Evolutionary conservation across 1,284 basidiomycete species (phyloP).

Genomic region (Cutaneotrichosporon dermatis): DNA sequence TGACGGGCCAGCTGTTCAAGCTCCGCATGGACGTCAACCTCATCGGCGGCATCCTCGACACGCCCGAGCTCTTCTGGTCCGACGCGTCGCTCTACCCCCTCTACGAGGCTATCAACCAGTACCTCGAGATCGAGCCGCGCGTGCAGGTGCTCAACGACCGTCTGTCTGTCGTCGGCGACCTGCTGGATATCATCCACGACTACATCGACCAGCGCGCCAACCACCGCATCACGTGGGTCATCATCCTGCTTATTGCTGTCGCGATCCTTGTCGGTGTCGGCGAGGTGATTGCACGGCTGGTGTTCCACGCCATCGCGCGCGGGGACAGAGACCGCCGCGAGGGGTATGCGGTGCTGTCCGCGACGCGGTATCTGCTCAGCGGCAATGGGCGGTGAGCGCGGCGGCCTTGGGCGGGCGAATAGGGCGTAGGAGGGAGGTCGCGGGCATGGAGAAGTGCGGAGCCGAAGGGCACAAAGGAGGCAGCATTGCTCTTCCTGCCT

Average conservation of each 20-base stretch:
- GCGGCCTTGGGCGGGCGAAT: no score
- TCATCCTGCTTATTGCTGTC: conserved; percentile 89
- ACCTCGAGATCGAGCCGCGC: conserved; percentile 83
- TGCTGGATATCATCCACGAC: conserved; percentile 88
- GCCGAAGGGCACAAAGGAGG: no score
- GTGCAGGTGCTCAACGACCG: conserved; percentile 87
- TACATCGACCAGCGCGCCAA: conserved; percentile 86
- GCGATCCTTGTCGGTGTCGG: conserved; percentile 69
- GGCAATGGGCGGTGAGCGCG: no score
- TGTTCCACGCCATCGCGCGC: conserved; percentile 51
- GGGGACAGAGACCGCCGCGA: no score
- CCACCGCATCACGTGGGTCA: conserved; percentile 90
- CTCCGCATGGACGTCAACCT: conserved; percentile 85
- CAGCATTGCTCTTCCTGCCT: no score
- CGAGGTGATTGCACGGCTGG: conserved; percentile 74
- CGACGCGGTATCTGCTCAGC: no score
- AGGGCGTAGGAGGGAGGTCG: no score
- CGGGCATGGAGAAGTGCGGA: no score
- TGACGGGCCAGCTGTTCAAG: conserved; percentile 85
- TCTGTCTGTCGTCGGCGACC: conserved; percentile 77
- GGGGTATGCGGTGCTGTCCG: no score
- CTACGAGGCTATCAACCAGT: conserved; percentile 90
- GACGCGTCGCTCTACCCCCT: conserved; percentile 83
- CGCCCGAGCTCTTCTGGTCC: conserved; percentile 92
- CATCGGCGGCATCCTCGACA: conserved; percentile 89